Conservation (phyloP, 306 rosid genomes). For the Quercus mongolica region DNA sequence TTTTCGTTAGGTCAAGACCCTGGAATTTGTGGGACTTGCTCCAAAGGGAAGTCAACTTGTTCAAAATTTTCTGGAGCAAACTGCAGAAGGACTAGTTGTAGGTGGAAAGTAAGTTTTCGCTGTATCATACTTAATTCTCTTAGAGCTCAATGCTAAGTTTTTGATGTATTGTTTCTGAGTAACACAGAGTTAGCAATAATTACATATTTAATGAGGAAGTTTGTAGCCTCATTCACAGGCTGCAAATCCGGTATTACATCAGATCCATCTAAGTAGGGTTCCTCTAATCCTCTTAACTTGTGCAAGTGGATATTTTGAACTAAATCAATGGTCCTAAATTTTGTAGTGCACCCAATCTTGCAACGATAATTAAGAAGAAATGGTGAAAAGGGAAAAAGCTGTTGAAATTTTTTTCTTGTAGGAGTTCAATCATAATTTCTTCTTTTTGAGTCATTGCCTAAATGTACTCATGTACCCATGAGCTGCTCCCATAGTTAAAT, state of each 20-base stretch:
- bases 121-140: not conserved
- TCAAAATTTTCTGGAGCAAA: constrained; percentile 83
- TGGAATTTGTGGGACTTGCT: constrained; percentile 76
- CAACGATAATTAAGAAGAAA: too few relatives aligned
- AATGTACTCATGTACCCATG: too few relatives aligned
- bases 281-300: too few relatives aligned
- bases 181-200: not conserved
- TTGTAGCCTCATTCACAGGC: not conserved
- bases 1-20: constrained; percentile 59
- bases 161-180: not conserved
- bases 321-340: too few relatives aligned
- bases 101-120: constrained; percentile 88
- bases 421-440: too few relatives aligned
- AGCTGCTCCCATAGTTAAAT: not conserved
- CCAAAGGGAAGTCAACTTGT: constrained; percentile 91
- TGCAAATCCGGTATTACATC: not conserved
- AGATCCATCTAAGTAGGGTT: too few relatives aligned
- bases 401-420: too few relatives aligned
- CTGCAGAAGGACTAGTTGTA: constrained; percentile 86
- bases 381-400: too few relatives aligned
- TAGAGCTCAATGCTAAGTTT: not conserved
- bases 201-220: not conserved
- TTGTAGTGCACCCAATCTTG: too few relatives aligned
- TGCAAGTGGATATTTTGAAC: too few relatives aligned
- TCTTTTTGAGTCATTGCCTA: too few relatives aligned